Evolutionary conservation across 2,329 filamentous ascomycete species (phyloP), one percentile per base, ranked within the genome.

Genomic region (Didymella keratinophila): DNA sequence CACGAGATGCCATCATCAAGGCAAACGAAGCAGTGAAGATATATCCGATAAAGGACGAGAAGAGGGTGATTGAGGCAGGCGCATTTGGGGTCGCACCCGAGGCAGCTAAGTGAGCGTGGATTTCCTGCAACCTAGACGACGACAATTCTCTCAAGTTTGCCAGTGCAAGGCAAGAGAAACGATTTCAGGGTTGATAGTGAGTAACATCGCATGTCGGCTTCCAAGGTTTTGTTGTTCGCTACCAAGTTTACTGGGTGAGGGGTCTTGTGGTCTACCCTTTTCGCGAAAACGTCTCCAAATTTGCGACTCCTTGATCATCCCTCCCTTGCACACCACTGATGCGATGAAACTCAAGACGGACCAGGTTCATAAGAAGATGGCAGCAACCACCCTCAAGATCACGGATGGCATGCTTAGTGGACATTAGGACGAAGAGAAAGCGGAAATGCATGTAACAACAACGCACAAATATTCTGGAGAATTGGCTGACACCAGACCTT

Each of bases 1-100:
- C 61, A 12, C 56, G 63, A 34, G 62, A 64, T 2, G 57, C 61
- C 4, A 64, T 66, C 23, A 45, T 62, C 36, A 50, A 46, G 53
- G 58, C 49, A 30, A 63, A 62, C 46, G 60, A 62, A 58, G 52
- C 51, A 18, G 56, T 63, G 27, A 62, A 60, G 41, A 45, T 51
- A 3, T 65, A 49, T 39, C 63, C 58, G 9, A 20, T 65, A 1
- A 60, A 55, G 49, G 52, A 58, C 12, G 39, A 44, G 28, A 52
- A 36, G 16, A 27, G n/a, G 41, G 49, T 21, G 28, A 43, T 52
- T 8, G 39, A 52, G 41, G 41, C 21, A 4, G 49, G 49, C 28
- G 49, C 39, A 9, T 52, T 36, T 23, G 49, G 39, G 3, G 41
- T 43, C 4, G 49, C 20, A 7, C 3, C 18, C 3, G 37, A 41